Conservation (phyloP, 2,329 filamentous ascomycete species). For the Penicillium griseofulvum region DNA sequence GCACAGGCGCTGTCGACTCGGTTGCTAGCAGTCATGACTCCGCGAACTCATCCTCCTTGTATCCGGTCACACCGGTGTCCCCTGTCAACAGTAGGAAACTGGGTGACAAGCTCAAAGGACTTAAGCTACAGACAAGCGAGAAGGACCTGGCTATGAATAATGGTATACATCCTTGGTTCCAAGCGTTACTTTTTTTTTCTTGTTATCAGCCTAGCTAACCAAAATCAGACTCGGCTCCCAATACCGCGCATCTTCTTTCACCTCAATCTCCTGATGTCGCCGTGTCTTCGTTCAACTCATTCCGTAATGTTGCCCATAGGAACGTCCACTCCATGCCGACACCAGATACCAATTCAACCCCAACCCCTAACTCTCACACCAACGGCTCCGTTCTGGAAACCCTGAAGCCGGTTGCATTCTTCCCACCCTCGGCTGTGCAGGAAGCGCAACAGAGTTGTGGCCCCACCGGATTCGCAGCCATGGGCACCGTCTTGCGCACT, state of each 20-base stretch:
- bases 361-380: conserved; percentile 13
- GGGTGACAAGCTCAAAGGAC: conserved; percentile 73
- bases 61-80: conserved; percentile 57
- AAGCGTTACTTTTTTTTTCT: too few species aligned
- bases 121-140: conserved; percentile 73
- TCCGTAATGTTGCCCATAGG: conserved; percentile 47
- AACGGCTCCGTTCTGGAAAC: conserved; percentile 16
- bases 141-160: conserved; percentile 56
- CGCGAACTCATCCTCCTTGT: conserved; percentile 21
- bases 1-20: conserved; percentile 41
- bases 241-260: conserved; percentile 53
- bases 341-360: conserved; percentile 27
- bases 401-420: conserved; percentile 35
- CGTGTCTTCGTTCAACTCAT: conserved; percentile 60
- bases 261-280: conserved; percentile 63
- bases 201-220: too few species aligned
- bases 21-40: conserved; percentile 25
- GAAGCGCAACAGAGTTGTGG: conserved; percentile 31
- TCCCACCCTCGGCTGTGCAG: conserved; percentile 41
- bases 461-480: conserved; percentile 21
- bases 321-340: conserved; percentile 17
- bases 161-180: conserved; percentile 45
- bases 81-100: conserved; percentile 66
- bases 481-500: conserved; percentile 29
- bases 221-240: conserved; percentile 12